Evolutionary conservation across 345 rosid genomes (phyloP).

Genomic region (Salix dunnii): DNA sequence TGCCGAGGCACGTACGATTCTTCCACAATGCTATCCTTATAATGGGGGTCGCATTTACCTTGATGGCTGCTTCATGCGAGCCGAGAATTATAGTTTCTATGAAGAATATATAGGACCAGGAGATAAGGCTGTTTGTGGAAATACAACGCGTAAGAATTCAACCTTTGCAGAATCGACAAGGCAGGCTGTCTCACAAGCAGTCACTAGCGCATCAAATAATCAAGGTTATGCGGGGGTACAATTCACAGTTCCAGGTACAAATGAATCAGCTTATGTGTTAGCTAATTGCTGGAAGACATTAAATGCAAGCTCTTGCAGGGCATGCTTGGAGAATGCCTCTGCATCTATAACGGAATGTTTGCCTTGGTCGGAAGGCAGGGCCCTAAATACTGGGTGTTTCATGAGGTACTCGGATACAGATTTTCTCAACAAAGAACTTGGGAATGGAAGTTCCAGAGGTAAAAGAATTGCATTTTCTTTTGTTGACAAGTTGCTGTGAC

Average conservation of each 20-base stretch:
- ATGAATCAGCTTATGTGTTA: slow-evolving; percentile 59
- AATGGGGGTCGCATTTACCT: slow-evolving; percentile 77
- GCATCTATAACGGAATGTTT: slow-evolving; percentile 54
- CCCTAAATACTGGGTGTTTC: slow-evolving; percentile 82
- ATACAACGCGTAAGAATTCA: slow-evolving; percentile 37
- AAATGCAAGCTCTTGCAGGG: slow-evolving; percentile 54
- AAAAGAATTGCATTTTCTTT: not conserved
- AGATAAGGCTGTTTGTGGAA: slow-evolving; percentile 65
- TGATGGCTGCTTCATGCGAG: slow-evolving; percentile 95
- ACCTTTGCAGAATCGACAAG: slow-evolving; percentile 45
- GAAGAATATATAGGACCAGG: slow-evolving; percentile 54
- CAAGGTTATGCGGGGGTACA: slow-evolving; percentile 47
- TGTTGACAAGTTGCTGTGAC: not conserved
- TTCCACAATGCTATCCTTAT: slow-evolving; percentile 83
- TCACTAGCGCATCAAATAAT: slow-evolving; percentile 41
- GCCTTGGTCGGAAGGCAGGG: slow-evolving; percentile 88
- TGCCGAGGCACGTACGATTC: slow-evolving; percentile 80
- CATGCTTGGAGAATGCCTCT: slow-evolving; percentile 72
- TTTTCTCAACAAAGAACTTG: slow-evolving; percentile 58
- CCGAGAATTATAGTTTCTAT: slow-evolving; percentile 78
- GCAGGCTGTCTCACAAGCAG: slow-evolving; percentile 43
- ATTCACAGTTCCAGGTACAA: slow-evolving; percentile 35
- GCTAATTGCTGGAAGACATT: slow-evolving; percentile 81
- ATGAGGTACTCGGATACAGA: slow-evolving; percentile 72
- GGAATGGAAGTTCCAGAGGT: slow-evolving; percentile 64